Evolutionary conservation across 202 grass and related monocot genomes (phyloP).

Genomic region (Eragrostis tef): DNA sequence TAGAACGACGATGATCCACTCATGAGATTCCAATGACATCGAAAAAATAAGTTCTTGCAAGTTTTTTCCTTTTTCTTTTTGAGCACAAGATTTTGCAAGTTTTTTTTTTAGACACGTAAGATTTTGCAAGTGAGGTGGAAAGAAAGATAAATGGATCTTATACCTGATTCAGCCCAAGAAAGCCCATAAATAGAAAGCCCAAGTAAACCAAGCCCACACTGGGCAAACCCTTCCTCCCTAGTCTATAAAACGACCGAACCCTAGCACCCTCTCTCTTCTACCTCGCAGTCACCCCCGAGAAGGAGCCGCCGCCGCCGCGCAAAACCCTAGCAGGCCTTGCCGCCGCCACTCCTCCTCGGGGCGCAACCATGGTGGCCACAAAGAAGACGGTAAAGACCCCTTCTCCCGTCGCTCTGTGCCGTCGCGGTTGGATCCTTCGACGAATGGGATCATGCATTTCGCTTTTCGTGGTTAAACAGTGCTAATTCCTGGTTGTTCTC

Average conservation of each 20-base stretch:
- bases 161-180: background rate
- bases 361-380: slow-evolving; percentile 59
- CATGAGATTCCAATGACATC: too few relatives aligned
- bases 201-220: background rate
- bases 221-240: background rate
- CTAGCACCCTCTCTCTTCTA: background rate
- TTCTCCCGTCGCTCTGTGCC: too few relatives aligned
- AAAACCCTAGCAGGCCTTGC: slow-evolving; percentile 26
- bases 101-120: too few relatives aligned
- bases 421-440: background rate
- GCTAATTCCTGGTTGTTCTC: background rate
- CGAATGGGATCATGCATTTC: background rate
- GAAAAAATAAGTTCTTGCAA: too few relatives aligned
- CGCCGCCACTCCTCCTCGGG: slow-evolving; percentile 44
- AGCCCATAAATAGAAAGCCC: background rate
- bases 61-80: too few relatives aligned
- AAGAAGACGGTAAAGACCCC: slow-evolving; percentile 56
- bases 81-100: too few relatives aligned
- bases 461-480: background rate
- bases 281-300: slow-evolving; percentile 18
- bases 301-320: slow-evolving; percentile 38
- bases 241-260: slow-evolving; percentile 26
- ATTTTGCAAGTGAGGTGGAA: too few relatives aligned
- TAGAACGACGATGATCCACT: too few relatives aligned
- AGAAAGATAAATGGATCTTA: background rate